Base-by-base conservation (phyloP, 2,329 filamentous ascomycete species). In the Pezicula radicicola region DNA sequence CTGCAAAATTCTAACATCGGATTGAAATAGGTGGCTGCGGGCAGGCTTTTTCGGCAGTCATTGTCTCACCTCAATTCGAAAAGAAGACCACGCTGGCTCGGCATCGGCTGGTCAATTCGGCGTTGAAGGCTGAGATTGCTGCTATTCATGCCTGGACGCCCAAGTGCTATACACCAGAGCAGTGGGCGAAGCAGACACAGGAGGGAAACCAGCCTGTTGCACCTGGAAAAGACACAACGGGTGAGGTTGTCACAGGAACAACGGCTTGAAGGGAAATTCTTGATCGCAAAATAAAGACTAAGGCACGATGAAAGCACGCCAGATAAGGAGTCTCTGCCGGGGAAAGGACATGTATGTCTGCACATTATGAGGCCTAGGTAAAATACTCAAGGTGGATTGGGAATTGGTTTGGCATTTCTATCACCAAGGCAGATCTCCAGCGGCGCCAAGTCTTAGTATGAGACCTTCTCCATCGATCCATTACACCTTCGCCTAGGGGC, bases 101-200 rank as follows among this genome's bases (percentile, higher is more conserved):
- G 53, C 84, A 89, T 70, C 77, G 87, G 46, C 72, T 89, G 47
- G 87, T 89, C 46, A 89, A 90, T 64, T 74, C 72, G 3, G 76
- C 77, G 5, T 67, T 90, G 59, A 89, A 89, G 70, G 75, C 79
- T 9, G 86, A 90, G 70, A 87, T 90, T 65, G 84, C 84, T 7
- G 82, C 83, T 46, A 89, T 90, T 59, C 87, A 90, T 72, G 87
- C 87, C 19, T 90, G 87, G 87, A 88, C 86, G 13, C 83, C 86
- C 12, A 89, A 87, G 67, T 89, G 87, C 64, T 83, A 83, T 68
- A 89, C 87, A 18, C 85, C 85, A 0, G 85, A 87, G 64, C 84
- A 90, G 68, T 90, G 86, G 85, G 80, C 87, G 72, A 83, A 80
- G 69, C 76, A 82, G 70, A 78, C 80, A 57, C 66, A 71, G 25